These are phyloP conservation scores for Kwoniella shivajii DNA, from an alignment of 1,284 basidiomycete genomes.

Conservation along the genomic window DNA sequence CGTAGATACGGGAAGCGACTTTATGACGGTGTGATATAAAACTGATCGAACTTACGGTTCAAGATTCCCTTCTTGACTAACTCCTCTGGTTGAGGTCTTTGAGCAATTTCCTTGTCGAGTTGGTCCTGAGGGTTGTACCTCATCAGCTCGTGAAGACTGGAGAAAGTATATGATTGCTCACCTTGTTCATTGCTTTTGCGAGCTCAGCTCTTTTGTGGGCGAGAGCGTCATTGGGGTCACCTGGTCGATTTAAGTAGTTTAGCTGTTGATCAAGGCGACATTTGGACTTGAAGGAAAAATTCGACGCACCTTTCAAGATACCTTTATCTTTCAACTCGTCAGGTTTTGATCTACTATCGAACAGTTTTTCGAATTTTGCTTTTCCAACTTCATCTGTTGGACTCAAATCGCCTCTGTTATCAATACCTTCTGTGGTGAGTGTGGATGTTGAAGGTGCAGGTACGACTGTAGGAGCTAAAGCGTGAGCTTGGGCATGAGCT, in stretches of 20 bases:
- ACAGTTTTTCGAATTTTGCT: constrained; percentile 62
- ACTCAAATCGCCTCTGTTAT: constrained; percentile 42
- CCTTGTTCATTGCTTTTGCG: constrained; percentile 69
- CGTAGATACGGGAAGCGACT: neutral
- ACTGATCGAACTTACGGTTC: constrained; percentile 54
- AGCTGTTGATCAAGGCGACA: neutral
- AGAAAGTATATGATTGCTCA: constrained; percentile 28
- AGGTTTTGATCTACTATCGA: constrained; percentile 64
- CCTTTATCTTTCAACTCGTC: constrained; percentile 70
- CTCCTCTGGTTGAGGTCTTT: constrained; percentile 68
- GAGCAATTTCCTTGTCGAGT: constrained; percentile 66
- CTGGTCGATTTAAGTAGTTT: constrained; percentile 15
- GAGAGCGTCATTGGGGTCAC: constrained; percentile 62
- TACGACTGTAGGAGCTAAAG: constrained; percentile 35
- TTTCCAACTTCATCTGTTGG: constrained; percentile 41
- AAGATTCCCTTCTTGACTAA: constrained; percentile 73
- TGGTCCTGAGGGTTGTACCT: constrained; percentile 60
- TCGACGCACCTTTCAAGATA: constrained; percentile 68
- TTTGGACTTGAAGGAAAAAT: too few relatives aligned
- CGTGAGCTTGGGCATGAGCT: constrained; percentile 43
- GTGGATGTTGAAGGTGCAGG: constrained; percentile 29
- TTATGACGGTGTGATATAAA: neutral
- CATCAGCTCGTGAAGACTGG: neutral
- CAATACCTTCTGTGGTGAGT: constrained; percentile 30
- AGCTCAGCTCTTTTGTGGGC: constrained; percentile 70